Evolutionary conservation across 306 rosid species (phyloP), one percentile per base, ranked within the genome.

Genomic region (Pyrus bretschneideri): DNA sequence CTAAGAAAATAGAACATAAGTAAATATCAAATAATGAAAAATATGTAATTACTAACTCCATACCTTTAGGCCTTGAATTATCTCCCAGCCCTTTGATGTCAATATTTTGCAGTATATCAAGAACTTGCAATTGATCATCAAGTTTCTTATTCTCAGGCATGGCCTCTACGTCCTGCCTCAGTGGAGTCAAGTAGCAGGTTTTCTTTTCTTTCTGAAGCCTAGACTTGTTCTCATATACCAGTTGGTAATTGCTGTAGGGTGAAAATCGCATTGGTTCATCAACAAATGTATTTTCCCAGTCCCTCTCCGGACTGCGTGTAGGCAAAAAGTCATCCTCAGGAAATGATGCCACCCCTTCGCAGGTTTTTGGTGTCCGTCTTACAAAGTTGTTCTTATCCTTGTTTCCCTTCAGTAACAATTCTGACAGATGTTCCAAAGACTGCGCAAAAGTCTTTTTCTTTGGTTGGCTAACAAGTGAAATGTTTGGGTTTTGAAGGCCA

Each of bases 61-160:
- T 78, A 93, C 97, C 97, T 82, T 22, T 82, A 38, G 74, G 74
- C 49, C 67, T 80, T 66, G n/a, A 79, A 81, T 54, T 67, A 82
- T 40, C 77, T 80, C 72, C 78, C 52, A 69, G 64, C 5, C 72
- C 57, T 21, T 76, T 72, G 13, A 66, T 76, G 33, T 72, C 49
- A 14, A 76, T 62, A 29, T n/a, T 71, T 71, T 10, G 35, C 69
- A 76, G 76, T 71, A 81, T 62, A 60, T 75, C 81, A 52, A 59
- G 23, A 74, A 23, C 35, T 17, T 46, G 79, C 73, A 72, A 67
- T 62, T 79, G 76, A 76, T 77, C 69, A 62, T 72, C 51, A 11
- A 38, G 70, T 51, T 71, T 78, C 73, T 75, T 69, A 35, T 42
- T 62, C 73, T 45, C 82, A 25, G 60, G 69, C 66, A 79, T 55